These are phyloP conservation scores for Coniochaeta sp. DNA, from an alignment of 2,329 filamentous ascomycete species.

Conservation along the genomic window DNA sequence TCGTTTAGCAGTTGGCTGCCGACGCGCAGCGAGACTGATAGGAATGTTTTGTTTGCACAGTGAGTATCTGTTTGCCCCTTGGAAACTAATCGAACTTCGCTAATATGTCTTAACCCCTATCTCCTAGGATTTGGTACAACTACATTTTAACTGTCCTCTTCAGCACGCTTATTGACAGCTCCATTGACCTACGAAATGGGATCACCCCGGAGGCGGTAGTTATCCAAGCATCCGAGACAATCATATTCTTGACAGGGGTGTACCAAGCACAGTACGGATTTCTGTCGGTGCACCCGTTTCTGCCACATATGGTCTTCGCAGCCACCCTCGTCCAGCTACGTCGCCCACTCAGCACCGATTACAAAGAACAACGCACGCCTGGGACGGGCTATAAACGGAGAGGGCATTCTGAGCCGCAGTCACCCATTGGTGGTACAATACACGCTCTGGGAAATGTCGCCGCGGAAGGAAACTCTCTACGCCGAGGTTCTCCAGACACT, in stretches of 20 bases:
- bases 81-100: background rate
- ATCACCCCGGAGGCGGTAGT: conserved; percentile 8
- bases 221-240: conserved; percentile 11
- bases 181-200: conserved; percentile 8
- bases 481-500: background rate
- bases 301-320: conserved; percentile 14
- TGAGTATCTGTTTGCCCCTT: conserved; percentile 3
- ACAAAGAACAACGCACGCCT: background rate
- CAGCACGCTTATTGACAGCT: conserved; percentile 10
- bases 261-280: conserved; percentile 10
- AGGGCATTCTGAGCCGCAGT: background rate
- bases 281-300: conserved; percentile 7
- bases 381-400: background rate
- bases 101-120: background rate
- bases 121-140: conserved; percentile 14
- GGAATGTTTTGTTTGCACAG: conserved; percentile 13
- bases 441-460: background rate
- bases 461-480: background rate
- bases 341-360: conserved; percentile 1
- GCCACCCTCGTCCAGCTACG: conserved; percentile 10
- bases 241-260: conserved; percentile 11
- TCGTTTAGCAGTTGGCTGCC: conserved; percentile 4
- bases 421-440: background rate
- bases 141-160: conserved; percentile 15
- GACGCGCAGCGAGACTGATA: conserved; percentile 1